These are phyloP conservation scores for Trichoderma cornu-damae DNA, from an alignment of 2,329 filamentous ascomycete species.

Conservation along the genomic window DNA sequence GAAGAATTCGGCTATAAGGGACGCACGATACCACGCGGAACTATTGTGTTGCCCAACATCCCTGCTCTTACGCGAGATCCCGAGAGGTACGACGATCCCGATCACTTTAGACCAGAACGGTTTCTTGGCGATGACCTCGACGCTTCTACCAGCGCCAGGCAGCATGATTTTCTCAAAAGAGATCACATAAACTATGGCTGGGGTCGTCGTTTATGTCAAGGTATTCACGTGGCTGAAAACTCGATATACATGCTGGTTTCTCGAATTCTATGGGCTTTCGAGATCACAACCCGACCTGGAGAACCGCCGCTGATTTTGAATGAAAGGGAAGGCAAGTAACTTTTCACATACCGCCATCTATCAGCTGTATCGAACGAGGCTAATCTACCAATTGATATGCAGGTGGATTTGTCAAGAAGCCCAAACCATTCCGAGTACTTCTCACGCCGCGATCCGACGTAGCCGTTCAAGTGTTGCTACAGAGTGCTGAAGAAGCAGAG, in stretches of 20 bases:
- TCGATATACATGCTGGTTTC: constrained; percentile 45
- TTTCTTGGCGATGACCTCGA: constrained; percentile 27
- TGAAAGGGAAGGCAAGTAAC: background rate
- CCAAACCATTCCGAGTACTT: background rate
- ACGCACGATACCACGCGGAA: background rate
- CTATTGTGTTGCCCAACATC: background rate
- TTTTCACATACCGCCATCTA: background rate
- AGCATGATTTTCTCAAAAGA: constrained; percentile 37
- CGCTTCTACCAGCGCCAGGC: constrained; percentile 27
- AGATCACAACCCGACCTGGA: constrained; percentile 28
- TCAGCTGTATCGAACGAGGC: background rate
- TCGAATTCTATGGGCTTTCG: constrained; percentile 45
- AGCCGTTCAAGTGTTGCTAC: background rate
- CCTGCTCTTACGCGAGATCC: background rate
- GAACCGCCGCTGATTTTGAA: background rate
- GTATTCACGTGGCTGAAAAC: constrained; percentile 50
- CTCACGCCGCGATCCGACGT: constrained; percentile 2
- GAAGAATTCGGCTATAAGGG: background rate
- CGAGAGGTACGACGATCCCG: constrained; percentile 1
- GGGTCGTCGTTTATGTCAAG: constrained; percentile 54
- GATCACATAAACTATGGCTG: constrained; percentile 53
- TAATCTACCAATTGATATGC: background rate
- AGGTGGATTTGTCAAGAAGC: background rate
- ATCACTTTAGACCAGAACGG: constrained; percentile 13
- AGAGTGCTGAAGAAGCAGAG: background rate